phyloP scores from a whole-genome alignment of 345 rosid genomes.

The Luvunga scandens region DNA sequence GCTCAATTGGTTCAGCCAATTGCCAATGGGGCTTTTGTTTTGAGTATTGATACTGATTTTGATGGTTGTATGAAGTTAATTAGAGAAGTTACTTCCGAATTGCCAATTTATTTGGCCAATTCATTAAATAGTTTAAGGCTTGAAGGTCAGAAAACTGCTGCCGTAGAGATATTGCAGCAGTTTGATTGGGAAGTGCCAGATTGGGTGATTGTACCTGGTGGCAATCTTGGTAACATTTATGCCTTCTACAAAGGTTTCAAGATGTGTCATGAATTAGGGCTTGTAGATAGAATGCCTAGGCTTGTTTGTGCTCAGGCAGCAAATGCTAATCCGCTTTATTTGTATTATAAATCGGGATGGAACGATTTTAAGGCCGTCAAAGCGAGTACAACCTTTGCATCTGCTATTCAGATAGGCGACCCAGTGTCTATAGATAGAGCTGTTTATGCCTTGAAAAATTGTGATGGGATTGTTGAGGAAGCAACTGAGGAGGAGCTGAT shows the following conservation, averaged over 20 bases:
- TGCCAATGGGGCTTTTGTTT: slow-evolving; percentile 87
- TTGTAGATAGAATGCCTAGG: slow-evolving; percentile 76
- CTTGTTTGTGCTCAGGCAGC: slow-evolving; percentile 91
- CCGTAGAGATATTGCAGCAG: slow-evolving; percentile 89
- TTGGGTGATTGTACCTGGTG: slow-evolving; percentile 97
- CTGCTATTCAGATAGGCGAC: slow-evolving; percentile 93
- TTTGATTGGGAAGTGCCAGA: slow-evolving; percentile 93
- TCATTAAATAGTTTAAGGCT: slow-evolving; percentile 81
- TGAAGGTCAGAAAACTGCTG: slow-evolving; percentile 94
- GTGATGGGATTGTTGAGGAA: slow-evolving; percentile 82
- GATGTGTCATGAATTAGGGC: slow-evolving; percentile 84
- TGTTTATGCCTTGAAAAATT: slow-evolving; percentile 69
- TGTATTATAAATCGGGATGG: slow-evolving; percentile 76
- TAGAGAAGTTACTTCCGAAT: slow-evolving; percentile 71
- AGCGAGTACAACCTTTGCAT: slow-evolving; percentile 77
- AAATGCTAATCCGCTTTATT: slow-evolving; percentile 87
- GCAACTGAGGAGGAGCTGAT: slow-evolving; percentile 88
- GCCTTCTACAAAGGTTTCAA: slow-evolving; percentile 90
- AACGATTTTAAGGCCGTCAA: slow-evolving; percentile 65
- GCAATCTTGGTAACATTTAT: slow-evolving; percentile 85
- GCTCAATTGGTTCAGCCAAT: slow-evolving; percentile 94
- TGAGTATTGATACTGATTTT: slow-evolving; percentile 86
- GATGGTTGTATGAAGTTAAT: slow-evolving; percentile 93
- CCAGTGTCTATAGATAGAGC: slow-evolving; percentile 94
- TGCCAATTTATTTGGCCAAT: slow-evolving; percentile 85